phyloP scores from a whole-genome alignment of 179 eudicot genomes.

The Amaranthus tricolor region DNA sequence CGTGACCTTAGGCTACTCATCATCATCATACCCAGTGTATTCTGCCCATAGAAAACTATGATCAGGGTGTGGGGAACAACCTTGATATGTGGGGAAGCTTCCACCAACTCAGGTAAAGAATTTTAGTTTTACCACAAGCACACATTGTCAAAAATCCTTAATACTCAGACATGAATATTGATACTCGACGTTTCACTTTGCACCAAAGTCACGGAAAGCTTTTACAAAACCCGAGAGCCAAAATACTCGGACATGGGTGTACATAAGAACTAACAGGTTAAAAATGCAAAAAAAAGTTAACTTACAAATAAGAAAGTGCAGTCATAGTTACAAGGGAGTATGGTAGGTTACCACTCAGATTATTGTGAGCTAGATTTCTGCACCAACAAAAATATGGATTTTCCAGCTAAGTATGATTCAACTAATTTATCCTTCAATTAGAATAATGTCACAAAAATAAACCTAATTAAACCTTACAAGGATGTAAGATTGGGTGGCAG shows the following conservation, averaged over 20 bases:
- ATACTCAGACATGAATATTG: too few species aligned
- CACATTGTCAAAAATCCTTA: too few species aligned
- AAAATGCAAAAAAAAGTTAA: slow-evolving; percentile 2
- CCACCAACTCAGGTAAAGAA: too few species aligned
- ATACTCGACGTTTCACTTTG: too few species aligned
- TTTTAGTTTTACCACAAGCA: too few species aligned
- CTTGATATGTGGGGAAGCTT: too few species aligned
- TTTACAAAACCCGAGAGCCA: slow-evolving; percentile 3
- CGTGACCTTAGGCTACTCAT: too few species aligned
- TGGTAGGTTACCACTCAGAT: slow-evolving; percentile 73
- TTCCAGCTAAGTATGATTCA: slow-evolving; percentile 10
- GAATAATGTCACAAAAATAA: slow-evolving; percentile 17
- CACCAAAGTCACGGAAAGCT: too few species aligned
- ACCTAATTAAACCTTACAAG: slow-evolving; percentile 48
- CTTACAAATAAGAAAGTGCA: slow-evolving; percentile 76
- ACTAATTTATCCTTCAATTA: not conserved
- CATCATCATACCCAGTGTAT: too few species aligned
- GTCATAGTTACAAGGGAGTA: slow-evolving; percentile 67
- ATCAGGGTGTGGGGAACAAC: too few species aligned
- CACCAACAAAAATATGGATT: slow-evolving; percentile 25
- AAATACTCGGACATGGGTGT: not conserved
- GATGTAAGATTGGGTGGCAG: slow-evolving; percentile 81
- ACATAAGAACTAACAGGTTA: not conserved
- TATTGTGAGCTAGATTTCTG: slow-evolving; percentile 90
- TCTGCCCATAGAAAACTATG: too few species aligned